A percentile compares a stretch with the other conserved stretches of the same genome.
phyloP scores from a whole-genome alignment of 768 basidiomycete species.

The Phaeotremella skinneri region DNA sequence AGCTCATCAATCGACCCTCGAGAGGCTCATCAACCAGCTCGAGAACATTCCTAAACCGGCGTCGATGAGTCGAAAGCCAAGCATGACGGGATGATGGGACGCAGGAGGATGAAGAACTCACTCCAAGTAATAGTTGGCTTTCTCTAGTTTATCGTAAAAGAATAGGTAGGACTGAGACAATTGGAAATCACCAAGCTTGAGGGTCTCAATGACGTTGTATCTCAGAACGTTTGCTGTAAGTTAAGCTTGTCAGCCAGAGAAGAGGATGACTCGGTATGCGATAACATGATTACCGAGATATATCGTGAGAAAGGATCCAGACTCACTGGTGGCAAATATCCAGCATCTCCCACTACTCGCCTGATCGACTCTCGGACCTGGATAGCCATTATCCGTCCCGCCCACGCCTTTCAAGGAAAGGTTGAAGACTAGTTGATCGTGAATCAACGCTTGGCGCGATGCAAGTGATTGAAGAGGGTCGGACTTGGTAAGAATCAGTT shows the following conservation, averaged over 20 bases:
- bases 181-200: conserved; percentile 84
- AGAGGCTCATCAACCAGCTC: conserved; percentile 74
- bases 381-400: conserved; percentile 62
- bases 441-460: conserved; percentile 30
- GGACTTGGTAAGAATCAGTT: conserved; percentile 44
- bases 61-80: background rate
- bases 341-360: conserved; percentile 88
- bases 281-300: background rate
- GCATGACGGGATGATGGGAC: background rate
- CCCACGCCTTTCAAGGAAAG: conserved; percentile 57
- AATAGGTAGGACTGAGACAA: conserved; percentile 90
- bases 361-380: conserved; percentile 80
- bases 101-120: conserved; percentile 20
- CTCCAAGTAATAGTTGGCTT: conserved; percentile 85
- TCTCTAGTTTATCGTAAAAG: conserved; percentile 97
- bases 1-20: conserved; percentile 76
- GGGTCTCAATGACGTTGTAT: conserved; percentile 77
- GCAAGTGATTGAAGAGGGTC: conserved; percentile 45
- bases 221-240: conserved; percentile 59
- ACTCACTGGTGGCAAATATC: conserved; percentile 90
- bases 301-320: background rate
- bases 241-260: conserved; percentile 3
- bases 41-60: conserved; percentile 60
- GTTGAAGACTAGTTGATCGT: conserved; percentile 65
- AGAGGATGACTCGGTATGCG: background rate